Evolutionary conservation across 2,329 filamentous ascomycete genomes (phyloP).

Genomic region (Diplodia mutila): DNA sequence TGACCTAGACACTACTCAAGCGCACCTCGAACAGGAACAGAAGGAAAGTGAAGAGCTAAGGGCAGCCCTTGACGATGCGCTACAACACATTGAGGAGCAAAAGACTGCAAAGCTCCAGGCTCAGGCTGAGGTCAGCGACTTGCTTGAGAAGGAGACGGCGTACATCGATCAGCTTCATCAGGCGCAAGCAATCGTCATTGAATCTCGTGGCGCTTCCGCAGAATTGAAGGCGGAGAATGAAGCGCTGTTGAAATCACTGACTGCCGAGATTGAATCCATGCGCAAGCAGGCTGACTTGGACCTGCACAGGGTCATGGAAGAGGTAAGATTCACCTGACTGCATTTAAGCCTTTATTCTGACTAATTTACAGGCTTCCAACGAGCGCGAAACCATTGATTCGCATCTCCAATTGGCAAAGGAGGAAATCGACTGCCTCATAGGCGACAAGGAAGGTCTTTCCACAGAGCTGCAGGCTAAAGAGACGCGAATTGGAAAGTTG

Average conservation of each 20-base stretch:
- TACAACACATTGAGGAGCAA: slow-evolving; percentile 35
- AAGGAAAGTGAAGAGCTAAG: slow-evolving; percentile 37
- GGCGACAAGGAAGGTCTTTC: slow-evolving; percentile 26
- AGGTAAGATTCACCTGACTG: not conserved
- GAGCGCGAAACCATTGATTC: not conserved
- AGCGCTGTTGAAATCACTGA: not conserved
- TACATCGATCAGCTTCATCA: slow-evolving; percentile 31
- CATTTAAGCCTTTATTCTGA: not conserved
- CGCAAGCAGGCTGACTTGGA: not conserved
- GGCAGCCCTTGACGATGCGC: slow-evolving; percentile 32
- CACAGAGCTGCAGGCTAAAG: not conserved
- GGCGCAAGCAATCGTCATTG: not conserved
- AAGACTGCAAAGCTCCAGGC: slow-evolving; percentile 26
- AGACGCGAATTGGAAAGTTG: not conserved
- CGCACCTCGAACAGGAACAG: slow-evolving; percentile 26
- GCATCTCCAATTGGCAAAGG: slow-evolving; percentile 27
- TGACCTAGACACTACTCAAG: not conserved
- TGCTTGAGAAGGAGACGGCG: slow-evolving; percentile 31
- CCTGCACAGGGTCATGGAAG: slow-evolving; percentile 1
- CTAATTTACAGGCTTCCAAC: not conserved
- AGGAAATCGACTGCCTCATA: slow-evolving; percentile 29
- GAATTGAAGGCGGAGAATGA: slow-evolving; percentile 2
- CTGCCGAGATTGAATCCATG: slow-evolving; percentile 3
- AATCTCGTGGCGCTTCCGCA: not conserved
- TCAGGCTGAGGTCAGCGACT: slow-evolving; percentile 32